phyloP scores from a whole-genome alignment of 768 basidiomycete genomes.

The Lentinula boryana region DNA sequence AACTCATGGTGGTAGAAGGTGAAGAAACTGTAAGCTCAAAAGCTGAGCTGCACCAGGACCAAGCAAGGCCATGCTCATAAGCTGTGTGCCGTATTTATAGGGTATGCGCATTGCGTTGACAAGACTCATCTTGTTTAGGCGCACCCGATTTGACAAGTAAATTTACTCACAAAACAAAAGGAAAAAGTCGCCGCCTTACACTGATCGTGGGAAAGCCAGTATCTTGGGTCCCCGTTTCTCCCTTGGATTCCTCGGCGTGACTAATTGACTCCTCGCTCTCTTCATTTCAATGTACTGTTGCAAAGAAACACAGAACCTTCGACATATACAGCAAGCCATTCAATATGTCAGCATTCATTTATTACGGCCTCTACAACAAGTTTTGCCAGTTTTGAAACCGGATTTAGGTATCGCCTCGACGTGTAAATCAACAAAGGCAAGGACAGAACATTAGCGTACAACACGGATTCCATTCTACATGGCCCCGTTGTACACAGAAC shows the following conservation, averaged over 20 bases:
- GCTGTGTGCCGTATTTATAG: slow-evolving; percentile 1
- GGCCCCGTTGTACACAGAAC: neutral
- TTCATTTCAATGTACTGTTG: neutral
- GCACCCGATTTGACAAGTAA: neutral
- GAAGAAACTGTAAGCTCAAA: neutral
- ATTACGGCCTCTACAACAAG: neutral
- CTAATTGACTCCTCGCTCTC: neutral
- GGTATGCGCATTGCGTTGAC: neutral
- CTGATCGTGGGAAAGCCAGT: neutral
- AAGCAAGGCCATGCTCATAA: neutral
- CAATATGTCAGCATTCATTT: neutral
- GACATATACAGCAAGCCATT: neutral
- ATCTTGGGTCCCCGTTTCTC: neutral
- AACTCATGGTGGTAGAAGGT: neutral
- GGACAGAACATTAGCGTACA: neutral
- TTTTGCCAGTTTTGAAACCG: neutral
- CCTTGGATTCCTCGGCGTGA: neutral
- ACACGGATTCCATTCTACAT: neutral
- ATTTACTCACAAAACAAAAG: neutral
- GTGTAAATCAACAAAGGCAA: neutral
- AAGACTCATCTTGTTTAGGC: neutral
- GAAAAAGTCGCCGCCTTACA: neutral
- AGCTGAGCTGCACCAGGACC: neutral
- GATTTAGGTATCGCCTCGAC: neutral
- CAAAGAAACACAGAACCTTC: neutral